These are phyloP conservation scores for Phoma sp. DNA, from an alignment of 2,329 filamentous ascomycete species.

Conservation along the genomic window DNA sequence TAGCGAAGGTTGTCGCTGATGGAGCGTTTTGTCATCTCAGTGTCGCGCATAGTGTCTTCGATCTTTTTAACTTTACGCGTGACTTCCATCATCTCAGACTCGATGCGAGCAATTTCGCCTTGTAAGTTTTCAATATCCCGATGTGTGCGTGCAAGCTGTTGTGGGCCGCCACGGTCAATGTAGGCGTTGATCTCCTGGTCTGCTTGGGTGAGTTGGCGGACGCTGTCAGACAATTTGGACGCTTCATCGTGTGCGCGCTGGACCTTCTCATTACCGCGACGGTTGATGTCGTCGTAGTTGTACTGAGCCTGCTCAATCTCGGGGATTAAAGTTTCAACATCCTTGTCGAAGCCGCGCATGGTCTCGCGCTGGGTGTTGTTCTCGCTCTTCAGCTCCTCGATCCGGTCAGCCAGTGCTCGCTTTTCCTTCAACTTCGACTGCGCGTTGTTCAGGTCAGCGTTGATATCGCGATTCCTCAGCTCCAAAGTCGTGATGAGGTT, in stretches of 20 bases:
- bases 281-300: constrained; percentile 77
- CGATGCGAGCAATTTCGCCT: constrained; percentile 68
- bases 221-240: constrained; percentile 73
- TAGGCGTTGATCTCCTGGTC: constrained; percentile 83
- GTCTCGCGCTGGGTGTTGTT: constrained; percentile 72
- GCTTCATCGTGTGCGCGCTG: constrained; percentile 74
- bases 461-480: constrained; percentile 77
- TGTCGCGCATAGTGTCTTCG: constrained; percentile 77
- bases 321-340: constrained; percentile 77
- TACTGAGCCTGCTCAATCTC: constrained; percentile 78
- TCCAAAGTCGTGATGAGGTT: constrained; percentile 75
- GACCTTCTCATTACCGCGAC: constrained; percentile 75
- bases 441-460: constrained; percentile 74
- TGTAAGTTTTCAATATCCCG: constrained; percentile 74
- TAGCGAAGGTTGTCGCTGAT: constrained; percentile 90
- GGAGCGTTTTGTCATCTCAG: constrained; percentile 82
- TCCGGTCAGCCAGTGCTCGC: constrained; percentile 70
- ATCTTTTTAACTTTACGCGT: constrained; percentile 78
- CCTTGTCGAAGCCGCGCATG: constrained; percentile 73
- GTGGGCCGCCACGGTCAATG: constrained; percentile 74
- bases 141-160: constrained; percentile 73
- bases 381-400: constrained; percentile 75
- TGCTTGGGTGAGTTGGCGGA: constrained; percentile 78
- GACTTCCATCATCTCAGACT: constrained; percentile 72
- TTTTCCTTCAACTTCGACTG: constrained; percentile 84